These are phyloP conservation scores for Penicillium egyptiacum DNA, from an alignment of 495 filamentous ascomycete species.

Conservation along the genomic window DNA sequence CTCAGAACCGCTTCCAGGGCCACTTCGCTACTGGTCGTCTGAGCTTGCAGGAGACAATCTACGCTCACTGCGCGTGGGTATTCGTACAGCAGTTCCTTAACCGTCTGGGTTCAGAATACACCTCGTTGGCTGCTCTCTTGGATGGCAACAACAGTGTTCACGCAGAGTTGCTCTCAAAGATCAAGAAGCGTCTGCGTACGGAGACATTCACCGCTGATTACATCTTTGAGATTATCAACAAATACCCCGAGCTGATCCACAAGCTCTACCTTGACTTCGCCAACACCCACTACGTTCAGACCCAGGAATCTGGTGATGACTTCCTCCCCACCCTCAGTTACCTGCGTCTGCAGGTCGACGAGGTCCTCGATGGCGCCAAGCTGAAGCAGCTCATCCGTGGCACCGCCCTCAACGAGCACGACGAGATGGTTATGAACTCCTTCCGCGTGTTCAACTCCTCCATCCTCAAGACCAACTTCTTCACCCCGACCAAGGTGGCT, in stretches of 20 bases:
- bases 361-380: conserved; percentile 73
- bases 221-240: conserved; percentile 93
- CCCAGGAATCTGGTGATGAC: conserved; percentile 70
- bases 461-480: conserved; percentile 97
- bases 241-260: conserved; percentile 84
- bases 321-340: conserved; percentile 81
- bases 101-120: conserved; percentile 88
- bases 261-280: conserved; percentile 91
- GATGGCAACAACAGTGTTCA: conserved; percentile 79
- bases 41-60: conserved; percentile 94
- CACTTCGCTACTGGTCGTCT: conserved; percentile 86
- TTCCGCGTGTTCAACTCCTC: conserved; percentile 92
- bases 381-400: conserved; percentile 80
- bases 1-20: conserved; percentile 89
- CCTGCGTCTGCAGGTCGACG: conserved; percentile 67
- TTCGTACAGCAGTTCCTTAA: conserved; percentile 98
- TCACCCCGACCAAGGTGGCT: conserved; percentile 97
- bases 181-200: conserved; percentile 91
- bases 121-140: conserved; percentile 76
- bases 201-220: conserved; percentile 98
- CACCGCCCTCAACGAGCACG: conserved; percentile 86
- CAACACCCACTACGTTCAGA: conserved; percentile 84
- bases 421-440: conserved; percentile 96
- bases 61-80: conserved; percentile 95
- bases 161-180: conserved; percentile 87